Conservation (phyloP, 2,329 filamentous ascomycete species). For the Moelleriella libera region DNA sequence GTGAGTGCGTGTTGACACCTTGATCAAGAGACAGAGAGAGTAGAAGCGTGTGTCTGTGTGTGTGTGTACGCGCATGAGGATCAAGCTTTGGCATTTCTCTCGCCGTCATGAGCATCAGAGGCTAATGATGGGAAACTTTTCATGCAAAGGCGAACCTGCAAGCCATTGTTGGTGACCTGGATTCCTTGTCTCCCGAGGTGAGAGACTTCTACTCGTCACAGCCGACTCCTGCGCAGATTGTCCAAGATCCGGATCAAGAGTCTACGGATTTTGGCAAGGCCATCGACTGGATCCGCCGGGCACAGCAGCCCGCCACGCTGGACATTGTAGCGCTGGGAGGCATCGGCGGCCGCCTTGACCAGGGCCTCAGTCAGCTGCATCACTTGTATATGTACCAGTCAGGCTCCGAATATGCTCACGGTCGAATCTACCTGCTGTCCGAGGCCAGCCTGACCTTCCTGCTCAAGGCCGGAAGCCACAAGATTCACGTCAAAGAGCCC, state of each 20-base stretch:
- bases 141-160: slow-evolving; percentile 40
- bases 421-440: slow-evolving; percentile 65
- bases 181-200: slow-evolving; percentile 57
- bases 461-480: slow-evolving; percentile 54
- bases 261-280: slow-evolving; percentile 88
- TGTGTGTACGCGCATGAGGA: no score
- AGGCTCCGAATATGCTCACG: slow-evolving; percentile 31
- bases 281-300: slow-evolving; percentile 40
- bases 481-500: slow-evolving; percentile 47
- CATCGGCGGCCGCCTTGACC: slow-evolving; percentile 81
- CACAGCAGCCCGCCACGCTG: slow-evolving; percentile 14
- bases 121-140: not conserved
- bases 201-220: slow-evolving; percentile 51
- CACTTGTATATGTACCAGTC: slow-evolving; percentile 58
- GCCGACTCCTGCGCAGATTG: slow-evolving; percentile 37
- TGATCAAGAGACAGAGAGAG: not conserved
- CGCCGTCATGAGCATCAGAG: not conserved
- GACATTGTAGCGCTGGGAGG: slow-evolving; percentile 76
- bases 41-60: no score
- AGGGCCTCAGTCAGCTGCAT: slow-evolving; percentile 79
- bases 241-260: slow-evolving; percentile 66
- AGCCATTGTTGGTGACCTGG: slow-evolving; percentile 78
- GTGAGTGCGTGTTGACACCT: slow-evolving; percentile 14
- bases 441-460: slow-evolving; percentile 72
- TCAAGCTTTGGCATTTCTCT: no score